Conservation (phyloP, 495 filamentous ascomycete genomes). For the Penicillium lagena region DNA sequence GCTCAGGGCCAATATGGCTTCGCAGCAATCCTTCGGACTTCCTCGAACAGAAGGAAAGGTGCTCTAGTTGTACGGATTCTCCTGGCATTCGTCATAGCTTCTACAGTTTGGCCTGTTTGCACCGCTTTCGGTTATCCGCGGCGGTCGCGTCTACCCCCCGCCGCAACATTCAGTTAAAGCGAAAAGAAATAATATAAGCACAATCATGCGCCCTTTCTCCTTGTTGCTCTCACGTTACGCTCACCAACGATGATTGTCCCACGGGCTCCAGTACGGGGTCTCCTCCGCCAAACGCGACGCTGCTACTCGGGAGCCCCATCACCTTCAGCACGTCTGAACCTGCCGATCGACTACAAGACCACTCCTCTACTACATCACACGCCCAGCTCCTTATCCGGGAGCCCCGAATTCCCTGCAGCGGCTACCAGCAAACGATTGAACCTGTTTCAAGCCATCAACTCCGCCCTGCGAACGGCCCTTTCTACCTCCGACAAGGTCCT, state of each 20-base stretch:
- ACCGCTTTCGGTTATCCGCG: conserved; percentile 15
- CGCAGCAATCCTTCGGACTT: too few relatives aligned
- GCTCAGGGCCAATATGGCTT: too few relatives aligned
- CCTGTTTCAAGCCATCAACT: conserved; percentile 87
- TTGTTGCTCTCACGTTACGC: not conserved
- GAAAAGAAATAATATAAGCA: not conserved
- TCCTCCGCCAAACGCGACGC: conserved; percentile 9
- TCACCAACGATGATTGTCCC: conserved; percentile 7
- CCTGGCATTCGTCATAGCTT: conserved; percentile 1
- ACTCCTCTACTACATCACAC: conserved; percentile 78
- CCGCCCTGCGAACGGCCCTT: conserved; percentile 77
- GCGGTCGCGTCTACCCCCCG: conserved; percentile 10
- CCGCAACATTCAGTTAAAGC: not conserved
- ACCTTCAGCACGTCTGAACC: conserved; percentile 61
- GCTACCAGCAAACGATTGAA: conserved; percentile 78
- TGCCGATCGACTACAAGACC: conserved; percentile 81
- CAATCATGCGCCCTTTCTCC: not conserved
- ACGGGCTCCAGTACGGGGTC: conserved; percentile 7
- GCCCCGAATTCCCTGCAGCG: conserved; percentile 55
- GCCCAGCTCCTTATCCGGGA: conserved; percentile 59
- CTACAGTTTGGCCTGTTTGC: conserved; percentile 11
- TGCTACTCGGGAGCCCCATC: conserved; percentile 24
- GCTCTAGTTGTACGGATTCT: not conserved
- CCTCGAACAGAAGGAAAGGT: too few relatives aligned
- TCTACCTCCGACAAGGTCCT: conserved; percentile 76